These are phyloP conservation scores for Canariomyces notabilis DNA, from an alignment of 2,329 filamentous ascomycete species.

Conservation along the genomic window DNA sequence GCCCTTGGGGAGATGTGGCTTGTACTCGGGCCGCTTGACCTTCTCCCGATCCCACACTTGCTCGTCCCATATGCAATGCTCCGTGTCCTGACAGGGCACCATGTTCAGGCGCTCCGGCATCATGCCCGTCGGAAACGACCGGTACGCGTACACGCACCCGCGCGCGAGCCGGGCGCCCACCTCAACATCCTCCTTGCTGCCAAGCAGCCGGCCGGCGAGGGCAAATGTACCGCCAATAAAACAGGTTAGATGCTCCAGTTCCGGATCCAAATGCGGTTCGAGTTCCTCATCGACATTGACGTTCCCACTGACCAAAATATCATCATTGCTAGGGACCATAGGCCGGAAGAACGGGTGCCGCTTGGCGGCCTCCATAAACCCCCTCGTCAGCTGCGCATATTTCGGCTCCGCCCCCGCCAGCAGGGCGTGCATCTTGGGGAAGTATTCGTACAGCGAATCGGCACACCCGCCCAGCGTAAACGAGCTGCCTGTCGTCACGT, in stretches of 20 bases:
- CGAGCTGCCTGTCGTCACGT: conserved; percentile 30
- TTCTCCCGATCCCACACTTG: conserved; percentile 27
- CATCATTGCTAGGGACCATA: conserved; percentile 25
- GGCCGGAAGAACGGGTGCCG: not conserved
- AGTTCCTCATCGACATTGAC: too few relatives aligned
- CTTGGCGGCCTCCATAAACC: not conserved
- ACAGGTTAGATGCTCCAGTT: too few relatives aligned
- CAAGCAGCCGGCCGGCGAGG: too few relatives aligned
- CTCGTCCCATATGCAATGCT: conserved; percentile 27
- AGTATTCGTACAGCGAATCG: conserved; percentile 46
- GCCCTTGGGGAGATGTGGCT: conserved; percentile 46
- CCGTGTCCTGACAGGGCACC: conserved; percentile 35
- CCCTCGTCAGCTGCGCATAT: not conserved
- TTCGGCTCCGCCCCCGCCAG: conserved; percentile 45
- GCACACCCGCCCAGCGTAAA: conserved; percentile 34
- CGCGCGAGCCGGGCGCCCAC: too few relatives aligned
- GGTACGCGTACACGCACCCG: conserved; percentile 60
- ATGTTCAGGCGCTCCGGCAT: conserved; percentile 43
- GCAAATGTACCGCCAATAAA: too few relatives aligned
- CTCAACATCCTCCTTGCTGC: too few relatives aligned
- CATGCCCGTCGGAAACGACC: conserved; percentile 48
- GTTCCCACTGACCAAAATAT: not conserved
- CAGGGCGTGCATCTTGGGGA: conserved; percentile 47
- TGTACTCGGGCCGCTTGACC: conserved; percentile 34
- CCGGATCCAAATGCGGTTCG: too few relatives aligned